A percentile compares a stretch with the other conserved stretches of the same genome.
Evolutionary conservation across 2,329 filamentous ascomycete genomes (phyloP).

Genomic region (Stagonosporopsis tanaceti): DNA sequence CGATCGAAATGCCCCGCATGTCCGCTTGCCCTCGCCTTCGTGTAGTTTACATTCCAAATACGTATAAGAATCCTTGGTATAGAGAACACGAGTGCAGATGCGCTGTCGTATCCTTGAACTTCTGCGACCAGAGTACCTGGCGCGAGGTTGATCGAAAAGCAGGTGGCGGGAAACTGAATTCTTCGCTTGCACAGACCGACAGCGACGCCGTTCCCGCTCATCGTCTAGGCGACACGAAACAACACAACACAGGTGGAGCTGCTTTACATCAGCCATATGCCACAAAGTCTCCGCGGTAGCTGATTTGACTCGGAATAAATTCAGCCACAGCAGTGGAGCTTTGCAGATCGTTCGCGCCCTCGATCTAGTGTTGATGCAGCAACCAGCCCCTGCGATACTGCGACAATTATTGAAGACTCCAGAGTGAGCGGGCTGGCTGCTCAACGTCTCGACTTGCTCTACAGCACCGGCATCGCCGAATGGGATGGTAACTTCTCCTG

Average conservation of each 20-base stretch:
- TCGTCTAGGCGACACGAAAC: not conserved
- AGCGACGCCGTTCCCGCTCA: not conserved
- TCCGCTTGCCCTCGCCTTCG: not conserved
- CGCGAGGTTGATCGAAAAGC: not conserved
- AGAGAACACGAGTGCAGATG: not conserved
- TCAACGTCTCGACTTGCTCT: not conserved
- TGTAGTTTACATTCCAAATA: not conserved
- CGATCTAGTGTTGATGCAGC: not conserved
- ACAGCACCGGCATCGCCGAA: not conserved
- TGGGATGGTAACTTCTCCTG: not conserved
- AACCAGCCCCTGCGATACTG: not conserved
- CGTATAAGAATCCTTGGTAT: not conserved
- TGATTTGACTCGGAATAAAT: not conserved
- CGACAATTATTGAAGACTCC: not conserved
- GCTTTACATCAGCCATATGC: not conserved
- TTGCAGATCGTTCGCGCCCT: not conserved
- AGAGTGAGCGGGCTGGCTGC: not conserved
- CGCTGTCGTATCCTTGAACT: not conserved
- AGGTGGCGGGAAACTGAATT: constrained; percentile 1
- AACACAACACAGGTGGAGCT: not conserved
- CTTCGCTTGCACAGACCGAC: not conserved
- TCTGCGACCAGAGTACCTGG: not conserved
- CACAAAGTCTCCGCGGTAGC: not conserved
- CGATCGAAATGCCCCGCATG: not conserved
- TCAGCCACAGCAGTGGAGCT: not conserved